Conservation (phyloP, 805 yeast genomes). For the Yarrowia sp. region DNA sequence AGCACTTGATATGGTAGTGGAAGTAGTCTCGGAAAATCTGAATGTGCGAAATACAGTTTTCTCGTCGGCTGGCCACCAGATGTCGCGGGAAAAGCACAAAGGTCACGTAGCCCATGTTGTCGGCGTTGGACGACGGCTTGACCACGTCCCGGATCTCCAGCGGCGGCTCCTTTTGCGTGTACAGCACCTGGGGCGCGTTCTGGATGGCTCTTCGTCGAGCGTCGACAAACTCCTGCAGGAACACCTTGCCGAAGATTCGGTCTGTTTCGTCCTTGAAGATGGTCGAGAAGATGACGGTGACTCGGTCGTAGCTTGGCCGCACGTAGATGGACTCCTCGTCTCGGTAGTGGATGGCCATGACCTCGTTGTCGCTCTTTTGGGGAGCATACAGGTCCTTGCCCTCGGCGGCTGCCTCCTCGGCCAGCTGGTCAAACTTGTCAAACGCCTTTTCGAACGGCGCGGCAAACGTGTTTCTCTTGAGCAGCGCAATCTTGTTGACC, state of each 20-base stretch:
- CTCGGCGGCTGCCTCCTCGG: constrained; percentile 39
- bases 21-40: constrained; percentile 92
- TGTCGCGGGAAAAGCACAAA: constrained; percentile 52
- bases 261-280: constrained; percentile 96
- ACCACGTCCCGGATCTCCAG: constrained; percentile 60
- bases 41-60: constrained; percentile 86
- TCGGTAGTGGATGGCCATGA: constrained; percentile 75
- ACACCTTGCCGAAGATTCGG: constrained; percentile 46
- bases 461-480: constrained; percentile 84
- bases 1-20: constrained; percentile 97
- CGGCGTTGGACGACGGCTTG: constrained; percentile 38
- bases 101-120: constrained; percentile 56
- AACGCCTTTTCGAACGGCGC: constrained; percentile 92
- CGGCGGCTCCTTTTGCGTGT: constrained; percentile 89
- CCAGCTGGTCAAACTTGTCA: constrained; percentile 65
- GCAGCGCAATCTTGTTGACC: constrained; percentile 61
- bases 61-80: constrained; percentile 67
- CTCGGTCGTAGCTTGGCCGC: constrained; percentile 91
- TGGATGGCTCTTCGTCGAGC: constrained; percentile 94
- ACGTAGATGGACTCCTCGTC: constrained; percentile 90
- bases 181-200: constrained; percentile 96
- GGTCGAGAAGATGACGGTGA: constrained; percentile 93
- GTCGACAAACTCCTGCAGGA: constrained; percentile 74
- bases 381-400: constrained; percentile 43
- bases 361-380: constrained; percentile 49